These are phyloP conservation scores for Fusarium agapanthi DNA, from an alignment of 2,329 filamentous ascomycete genomes.

Conservation along the genomic window DNA sequence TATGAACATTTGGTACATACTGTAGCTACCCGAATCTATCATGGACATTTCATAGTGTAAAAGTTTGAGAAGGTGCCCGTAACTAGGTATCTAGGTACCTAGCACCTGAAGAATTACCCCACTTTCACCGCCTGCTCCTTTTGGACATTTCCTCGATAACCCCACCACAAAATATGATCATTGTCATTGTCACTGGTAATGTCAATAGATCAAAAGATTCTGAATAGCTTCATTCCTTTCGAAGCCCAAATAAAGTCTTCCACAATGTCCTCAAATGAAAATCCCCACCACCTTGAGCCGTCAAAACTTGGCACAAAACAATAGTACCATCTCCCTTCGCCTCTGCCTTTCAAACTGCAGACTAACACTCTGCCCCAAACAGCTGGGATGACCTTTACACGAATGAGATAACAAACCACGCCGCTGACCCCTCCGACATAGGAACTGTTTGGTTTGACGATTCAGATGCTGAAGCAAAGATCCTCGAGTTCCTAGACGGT, in stretches of 20 bases:
- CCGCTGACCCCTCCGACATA: slow-evolving; percentile 76
- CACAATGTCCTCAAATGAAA: slow-evolving; percentile 33
- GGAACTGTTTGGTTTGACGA: slow-evolving; percentile 98
- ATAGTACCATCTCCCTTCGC: slow-evolving; percentile 68
- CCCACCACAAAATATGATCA: slow-evolving; percentile 35
- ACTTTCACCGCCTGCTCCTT: slow-evolving; percentile 40
- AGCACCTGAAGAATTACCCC: slow-evolving; percentile 10
- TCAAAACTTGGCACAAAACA: slow-evolving; percentile 87
- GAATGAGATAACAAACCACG: slow-evolving; percentile 75
- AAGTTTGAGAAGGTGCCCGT: neutral
- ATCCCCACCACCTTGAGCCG: slow-evolving; percentile 76
- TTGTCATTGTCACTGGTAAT: neutral
- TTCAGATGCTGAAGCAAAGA: slow-evolving; percentile 83
- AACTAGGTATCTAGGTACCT: no score
- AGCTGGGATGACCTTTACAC: slow-evolving; percentile 83
- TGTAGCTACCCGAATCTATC: neutral
- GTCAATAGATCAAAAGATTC: neutral
- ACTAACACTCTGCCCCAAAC: slow-evolving; percentile 15
- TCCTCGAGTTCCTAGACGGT: slow-evolving; percentile 72
- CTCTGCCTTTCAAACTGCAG: neutral
- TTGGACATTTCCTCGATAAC: slow-evolving; percentile 10
- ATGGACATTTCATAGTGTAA: neutral
- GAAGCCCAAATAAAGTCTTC: neutral
- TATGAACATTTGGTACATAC: neutral
- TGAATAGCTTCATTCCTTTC: slow-evolving; percentile 13